Evolutionary conservation across 768 basidiomycete species (phyloP).

Genomic region (Astraeus odoratus): DNA sequence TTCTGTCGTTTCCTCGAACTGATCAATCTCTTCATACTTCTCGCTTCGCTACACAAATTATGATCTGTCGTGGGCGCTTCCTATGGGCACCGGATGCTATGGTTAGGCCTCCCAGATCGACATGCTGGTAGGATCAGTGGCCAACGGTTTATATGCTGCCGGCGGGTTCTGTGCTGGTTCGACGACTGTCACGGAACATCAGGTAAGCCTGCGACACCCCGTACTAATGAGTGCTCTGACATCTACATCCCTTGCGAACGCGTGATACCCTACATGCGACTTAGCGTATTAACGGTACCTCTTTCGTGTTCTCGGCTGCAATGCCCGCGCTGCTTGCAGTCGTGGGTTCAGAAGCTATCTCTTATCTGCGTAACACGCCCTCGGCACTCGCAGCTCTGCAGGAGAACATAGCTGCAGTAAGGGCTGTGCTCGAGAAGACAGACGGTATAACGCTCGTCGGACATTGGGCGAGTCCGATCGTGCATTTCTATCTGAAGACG

Average conservation of each 20-base stretch:
- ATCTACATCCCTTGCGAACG: background rate
- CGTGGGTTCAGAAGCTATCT: slow-evolving; percentile 80
- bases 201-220: slow-evolving; percentile 37
- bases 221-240: background rate
- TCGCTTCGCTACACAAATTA: no score
- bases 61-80: no score
- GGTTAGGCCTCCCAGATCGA: slow-evolving; percentile 82
- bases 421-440: slow-evolving; percentile 73
- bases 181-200: slow-evolving; percentile 75
- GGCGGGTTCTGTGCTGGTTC: slow-evolving; percentile 98
- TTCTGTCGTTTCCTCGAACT: background rate
- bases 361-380: slow-evolving; percentile 68
- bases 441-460: slow-evolving; percentile 81
- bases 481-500: slow-evolving; percentile 63
- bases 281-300: slow-evolving; percentile 90
- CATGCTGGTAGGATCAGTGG: slow-evolving; percentile 89
- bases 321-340: slow-evolving; percentile 88
- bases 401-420: slow-evolving; percentile 73
- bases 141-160: slow-evolving; percentile 71
- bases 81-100: no score
- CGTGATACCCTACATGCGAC: background rate
- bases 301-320: slow-evolving; percentile 94
- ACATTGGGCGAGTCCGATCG: slow-evolving; percentile 78
- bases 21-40: slow-evolving; percentile 4
- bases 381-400: slow-evolving; percentile 70